phyloP scores from a whole-genome alignment of 768 basidiomycete species.

The Tricholoma saponaceum region DNA sequence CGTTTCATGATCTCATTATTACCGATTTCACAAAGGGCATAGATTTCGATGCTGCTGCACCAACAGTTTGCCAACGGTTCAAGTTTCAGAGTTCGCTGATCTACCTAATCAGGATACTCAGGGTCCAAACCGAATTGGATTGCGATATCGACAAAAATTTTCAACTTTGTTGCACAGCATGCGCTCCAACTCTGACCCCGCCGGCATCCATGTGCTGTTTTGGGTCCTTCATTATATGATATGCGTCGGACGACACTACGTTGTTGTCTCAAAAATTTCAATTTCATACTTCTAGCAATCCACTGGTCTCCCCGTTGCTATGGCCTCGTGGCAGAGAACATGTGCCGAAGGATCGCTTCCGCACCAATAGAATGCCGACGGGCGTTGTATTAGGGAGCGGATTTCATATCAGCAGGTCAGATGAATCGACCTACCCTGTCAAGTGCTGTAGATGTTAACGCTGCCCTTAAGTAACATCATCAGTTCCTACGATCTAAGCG shows the following conservation, averaged over 20 bases:
- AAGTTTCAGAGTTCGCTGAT: conserved; percentile 13
- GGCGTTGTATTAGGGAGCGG: neutral
- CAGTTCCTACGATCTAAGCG: neutral
- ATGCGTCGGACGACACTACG: neutral
- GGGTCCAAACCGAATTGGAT: conserved; percentile 11
- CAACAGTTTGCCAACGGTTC: neutral
- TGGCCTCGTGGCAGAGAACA: neutral
- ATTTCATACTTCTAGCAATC: neutral
- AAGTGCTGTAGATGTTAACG: neutral
- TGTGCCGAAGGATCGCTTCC: neutral
- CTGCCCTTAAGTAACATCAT: neutral
- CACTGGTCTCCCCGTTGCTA: neutral
- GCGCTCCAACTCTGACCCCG: neutral
- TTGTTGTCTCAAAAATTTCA: neutral
- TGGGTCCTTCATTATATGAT: neutral
- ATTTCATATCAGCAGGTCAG: neutral
- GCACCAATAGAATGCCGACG: neutral
- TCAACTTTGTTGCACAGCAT: neutral
- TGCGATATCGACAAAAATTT: neutral
- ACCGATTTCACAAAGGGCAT: conserved; percentile 15
- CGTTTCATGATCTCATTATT: conserved; percentile 8
- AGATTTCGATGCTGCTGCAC: conserved; percentile 10
- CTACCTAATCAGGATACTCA: conserved; percentile 4
- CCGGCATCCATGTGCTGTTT: neutral
- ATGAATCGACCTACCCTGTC: neutral